Evolutionary conservation across 2,329 filamentous ascomycete genomes (phyloP).

Genomic region (Microdochium nivale): DNA sequence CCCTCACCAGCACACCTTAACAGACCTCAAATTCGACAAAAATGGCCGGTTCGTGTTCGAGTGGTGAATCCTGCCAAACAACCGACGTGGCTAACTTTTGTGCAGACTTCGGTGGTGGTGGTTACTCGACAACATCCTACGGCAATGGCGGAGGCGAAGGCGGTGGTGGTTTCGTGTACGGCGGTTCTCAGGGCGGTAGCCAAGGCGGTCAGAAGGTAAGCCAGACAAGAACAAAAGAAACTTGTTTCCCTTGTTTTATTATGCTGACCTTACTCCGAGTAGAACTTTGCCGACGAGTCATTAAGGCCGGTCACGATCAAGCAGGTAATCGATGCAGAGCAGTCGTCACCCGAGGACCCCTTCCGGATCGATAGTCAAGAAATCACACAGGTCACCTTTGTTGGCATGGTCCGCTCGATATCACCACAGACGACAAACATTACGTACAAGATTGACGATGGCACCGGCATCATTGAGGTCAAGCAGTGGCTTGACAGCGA

Average conservation of each 20-base stretch:
- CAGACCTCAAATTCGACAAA: slow-evolving; percentile 1
- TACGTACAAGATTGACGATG: slow-evolving; percentile 90
- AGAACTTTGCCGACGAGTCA: slow-evolving; percentile 70
- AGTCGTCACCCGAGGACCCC: slow-evolving; percentile 62
- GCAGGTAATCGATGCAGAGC: slow-evolving; percentile 77
- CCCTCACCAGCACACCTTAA: not conserved
- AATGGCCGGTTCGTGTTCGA: slow-evolving; percentile 9
- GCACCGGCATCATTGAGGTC: slow-evolving; percentile 84
- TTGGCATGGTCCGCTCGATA: slow-evolving; percentile 85
- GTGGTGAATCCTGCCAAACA: not conserved
- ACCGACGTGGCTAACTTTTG: slow-evolving; percentile 2
- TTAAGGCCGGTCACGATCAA: slow-evolving; percentile 93
- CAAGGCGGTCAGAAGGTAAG: slow-evolving; percentile 27
- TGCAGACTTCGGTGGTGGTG: slow-evolving; percentile 29
- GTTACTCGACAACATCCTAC: slow-evolving; percentile 38
- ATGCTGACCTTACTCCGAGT: slow-evolving; percentile 1
- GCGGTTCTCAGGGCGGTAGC: slow-evolving; percentile 52
- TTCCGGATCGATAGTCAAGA: slow-evolving; percentile 76
- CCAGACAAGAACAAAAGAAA: not conserved
- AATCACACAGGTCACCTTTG: slow-evolving; percentile 70
- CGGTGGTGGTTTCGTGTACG: slow-evolving; percentile 52
- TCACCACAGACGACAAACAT: slow-evolving; percentile 83
- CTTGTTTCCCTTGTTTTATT: not conserved
- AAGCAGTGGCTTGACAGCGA: slow-evolving; percentile 75
- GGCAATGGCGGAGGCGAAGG: slow-evolving; percentile 49